Percentiles rank a stretch among this genome's conserved stretches.
phyloP scores from a whole-genome alignment of 495 filamentous ascomycete genomes.

The Gamarada debralockiae region DNA sequence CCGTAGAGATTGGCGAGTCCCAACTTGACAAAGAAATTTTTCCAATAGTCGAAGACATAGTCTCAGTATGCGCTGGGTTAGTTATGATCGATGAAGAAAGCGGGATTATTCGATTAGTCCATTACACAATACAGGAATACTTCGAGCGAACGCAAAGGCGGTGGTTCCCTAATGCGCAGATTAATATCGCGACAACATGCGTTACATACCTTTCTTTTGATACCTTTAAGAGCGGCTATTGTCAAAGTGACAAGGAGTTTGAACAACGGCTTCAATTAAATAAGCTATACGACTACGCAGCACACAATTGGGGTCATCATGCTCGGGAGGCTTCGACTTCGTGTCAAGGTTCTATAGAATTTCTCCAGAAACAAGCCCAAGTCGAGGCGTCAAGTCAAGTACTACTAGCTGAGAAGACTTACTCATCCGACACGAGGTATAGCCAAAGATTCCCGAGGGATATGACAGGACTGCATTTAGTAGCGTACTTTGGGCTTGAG shows the following conservation, averaged over 20 bases:
- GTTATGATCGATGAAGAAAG: constrained; percentile 39
- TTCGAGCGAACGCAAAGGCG: constrained; percentile 3
- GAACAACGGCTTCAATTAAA: constrained; percentile 16
- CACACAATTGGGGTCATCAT: too few species aligned
- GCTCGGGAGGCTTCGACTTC: constrained; percentile 2
- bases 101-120: constrained; percentile 38
- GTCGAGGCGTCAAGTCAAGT: too few species aligned
- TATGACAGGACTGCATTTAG: constrained; percentile 17
- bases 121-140: too few species aligned
- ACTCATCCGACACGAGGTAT: neutral
- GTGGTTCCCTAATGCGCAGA: constrained; percentile 3
- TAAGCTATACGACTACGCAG: too few species aligned
- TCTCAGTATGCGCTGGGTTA: constrained; percentile 30
- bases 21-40: constrained; percentile 28
- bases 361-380: constrained; percentile 10
- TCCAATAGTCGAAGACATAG: constrained; percentile 20
- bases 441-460: constrained; percentile 3
- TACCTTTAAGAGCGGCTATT: constrained; percentile 5
- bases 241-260: constrained; percentile 23
- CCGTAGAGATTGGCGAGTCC: constrained; percentile 16
- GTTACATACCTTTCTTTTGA: constrained; percentile 10
- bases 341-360: constrained; percentile 1
- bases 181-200: constrained; percentile 3
- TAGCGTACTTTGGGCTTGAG: constrained; percentile 23
- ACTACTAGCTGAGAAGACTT: constrained; percentile 14